These are phyloP conservation scores for Penicillium verrucosum DNA, from an alignment of 2,329 filamentous ascomycete species.

Conservation along the genomic window DNA sequence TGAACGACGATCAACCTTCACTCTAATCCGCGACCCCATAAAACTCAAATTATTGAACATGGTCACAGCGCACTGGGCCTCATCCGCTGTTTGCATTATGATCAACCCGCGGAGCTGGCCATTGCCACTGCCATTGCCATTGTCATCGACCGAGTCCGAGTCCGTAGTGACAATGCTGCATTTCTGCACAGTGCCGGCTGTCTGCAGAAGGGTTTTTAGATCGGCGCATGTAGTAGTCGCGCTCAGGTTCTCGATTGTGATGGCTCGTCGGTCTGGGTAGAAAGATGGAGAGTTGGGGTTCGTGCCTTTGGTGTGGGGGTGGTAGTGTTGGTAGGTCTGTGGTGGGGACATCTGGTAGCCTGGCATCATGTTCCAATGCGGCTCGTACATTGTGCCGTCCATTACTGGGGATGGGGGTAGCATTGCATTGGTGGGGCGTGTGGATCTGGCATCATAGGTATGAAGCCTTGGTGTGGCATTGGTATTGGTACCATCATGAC, in stretches of 20 bases:
- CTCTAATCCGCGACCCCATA: conserved; percentile 33
- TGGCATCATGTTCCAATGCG: conserved; percentile 28
- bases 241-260: conserved; percentile 32
- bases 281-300: conserved; percentile 5
- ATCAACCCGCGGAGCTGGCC: conserved; percentile 26
- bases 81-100: conserved; percentile 33
- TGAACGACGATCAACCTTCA: conserved; percentile 28
- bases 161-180: conserved; percentile 30
- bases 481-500: conserved; percentile 24
- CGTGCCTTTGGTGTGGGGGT: conserved; percentile 6
- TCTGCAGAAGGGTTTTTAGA: conserved; percentile 29
- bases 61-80: conserved; percentile 34
- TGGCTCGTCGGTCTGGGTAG: conserved; percentile 17
- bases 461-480: conserved; percentile 19
- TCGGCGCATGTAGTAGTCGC: conserved; percentile 28
- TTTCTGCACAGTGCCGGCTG: conserved; percentile 30
- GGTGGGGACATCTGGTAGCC: conserved; percentile 28
- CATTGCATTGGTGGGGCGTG: conserved; percentile 17
- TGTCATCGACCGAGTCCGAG: neutral
- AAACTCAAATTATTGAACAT: conserved; percentile 36
- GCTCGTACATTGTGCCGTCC: conserved; percentile 26
- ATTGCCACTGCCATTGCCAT: conserved; percentile 11
- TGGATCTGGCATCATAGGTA: conserved; percentile 30
- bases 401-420: conserved; percentile 32
- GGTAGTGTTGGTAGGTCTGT: conserved; percentile 6